phyloP scores from a whole-genome alignment of 129 eudicot genomes.

The Flaveria sonorensis region DNA sequence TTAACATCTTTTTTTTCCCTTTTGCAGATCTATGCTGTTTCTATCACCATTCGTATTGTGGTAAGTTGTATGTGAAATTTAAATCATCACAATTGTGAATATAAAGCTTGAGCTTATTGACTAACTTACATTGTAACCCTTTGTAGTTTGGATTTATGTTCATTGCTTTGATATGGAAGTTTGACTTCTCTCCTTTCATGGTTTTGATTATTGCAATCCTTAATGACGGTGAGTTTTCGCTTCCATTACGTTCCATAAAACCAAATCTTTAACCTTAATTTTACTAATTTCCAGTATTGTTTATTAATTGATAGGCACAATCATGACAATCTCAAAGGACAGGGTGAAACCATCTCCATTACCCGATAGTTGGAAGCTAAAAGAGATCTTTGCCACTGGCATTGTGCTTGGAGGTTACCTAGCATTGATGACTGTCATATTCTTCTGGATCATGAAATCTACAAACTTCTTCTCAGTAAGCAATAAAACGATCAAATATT shows the following conservation, averaged over 20 bases:
- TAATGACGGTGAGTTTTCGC: constrained; percentile 67
- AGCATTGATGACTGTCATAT: constrained; percentile 91
- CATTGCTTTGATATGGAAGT: constrained; percentile 94
- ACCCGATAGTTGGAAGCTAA: constrained; percentile 97
- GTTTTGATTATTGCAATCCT: constrained; percentile 96
- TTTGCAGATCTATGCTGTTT: constrained; percentile 89
- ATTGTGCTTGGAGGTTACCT: constrained; percentile 88
- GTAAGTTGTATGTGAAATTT: constrained; percentile 53
- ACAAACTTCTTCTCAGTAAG: constrained; percentile 86
- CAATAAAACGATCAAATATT: neutral
- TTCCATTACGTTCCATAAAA: neutral
- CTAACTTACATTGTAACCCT: neutral
- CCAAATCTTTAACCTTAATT: neutral
- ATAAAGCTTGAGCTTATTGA: neutral
- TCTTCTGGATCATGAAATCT: constrained; percentile 87
- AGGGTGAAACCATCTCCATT: constrained; percentile 95
- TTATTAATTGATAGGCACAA: constrained; percentile 56
- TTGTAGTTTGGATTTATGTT: constrained; percentile 93
- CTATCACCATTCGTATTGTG: constrained; percentile 99
- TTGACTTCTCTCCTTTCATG: constrained; percentile 97
- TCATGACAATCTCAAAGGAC: constrained; percentile 98
- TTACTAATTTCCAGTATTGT: constrained; percentile 15
- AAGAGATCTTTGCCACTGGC: constrained; percentile 95
- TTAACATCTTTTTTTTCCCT: constrained; percentile 6
- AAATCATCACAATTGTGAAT: neutral